These are phyloP conservation scores for Lophiotrema nucula DNA, from an alignment of 495 filamentous ascomycete species.

Conservation along the genomic window DNA sequence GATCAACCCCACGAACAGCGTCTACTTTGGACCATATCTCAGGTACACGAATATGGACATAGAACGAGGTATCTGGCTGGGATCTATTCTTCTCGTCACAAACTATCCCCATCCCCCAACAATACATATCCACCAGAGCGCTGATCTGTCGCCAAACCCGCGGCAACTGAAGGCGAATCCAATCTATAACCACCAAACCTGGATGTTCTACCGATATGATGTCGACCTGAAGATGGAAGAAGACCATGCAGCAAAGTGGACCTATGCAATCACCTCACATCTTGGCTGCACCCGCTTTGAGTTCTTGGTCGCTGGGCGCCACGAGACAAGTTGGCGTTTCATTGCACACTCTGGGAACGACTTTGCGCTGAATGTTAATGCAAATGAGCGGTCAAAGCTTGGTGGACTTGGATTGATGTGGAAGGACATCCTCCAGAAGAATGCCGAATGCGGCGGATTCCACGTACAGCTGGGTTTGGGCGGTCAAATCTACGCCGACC, in stretches of 20 bases:
- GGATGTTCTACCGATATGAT: slow-evolving; percentile 96
- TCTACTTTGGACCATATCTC: slow-evolving; percentile 96
- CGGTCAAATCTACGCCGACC: slow-evolving; percentile 93
- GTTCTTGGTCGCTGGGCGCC: slow-evolving; percentile 89
- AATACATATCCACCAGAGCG: slow-evolving; percentile 89
- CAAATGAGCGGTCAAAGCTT: slow-evolving; percentile 76
- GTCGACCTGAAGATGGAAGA: slow-evolving; percentile 91
- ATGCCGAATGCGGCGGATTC: slow-evolving; percentile 92
- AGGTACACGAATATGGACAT: slow-evolving; percentile 97
- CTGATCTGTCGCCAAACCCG: slow-evolving; percentile 86
- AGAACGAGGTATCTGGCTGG: slow-evolving; percentile 86
- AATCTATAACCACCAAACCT: slow-evolving; percentile 85
- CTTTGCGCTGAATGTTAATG: slow-evolving; percentile 80
- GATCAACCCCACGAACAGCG: slow-evolving; percentile 89
- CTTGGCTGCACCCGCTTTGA: slow-evolving; percentile 95
- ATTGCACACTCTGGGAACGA: slow-evolving; percentile 94
- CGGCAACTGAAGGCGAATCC: slow-evolving; percentile 80
- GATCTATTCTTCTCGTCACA: slow-evolving; percentile 79
- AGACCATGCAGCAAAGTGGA: slow-evolving; percentile 80
- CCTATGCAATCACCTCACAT: slow-evolving; percentile 96
- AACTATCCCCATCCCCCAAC: slow-evolving; percentile 93
- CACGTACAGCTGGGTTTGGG: slow-evolving; percentile 89
- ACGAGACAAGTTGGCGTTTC: slow-evolving; percentile 94
- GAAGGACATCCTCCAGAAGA: slow-evolving; percentile 98
- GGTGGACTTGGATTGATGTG: slow-evolving; percentile 95